Evolutionary conservation across 257 asterid genomes (phyloP), one percentile per base, ranked within the genome.

Genomic region (Solanum habrochaites): DNA sequence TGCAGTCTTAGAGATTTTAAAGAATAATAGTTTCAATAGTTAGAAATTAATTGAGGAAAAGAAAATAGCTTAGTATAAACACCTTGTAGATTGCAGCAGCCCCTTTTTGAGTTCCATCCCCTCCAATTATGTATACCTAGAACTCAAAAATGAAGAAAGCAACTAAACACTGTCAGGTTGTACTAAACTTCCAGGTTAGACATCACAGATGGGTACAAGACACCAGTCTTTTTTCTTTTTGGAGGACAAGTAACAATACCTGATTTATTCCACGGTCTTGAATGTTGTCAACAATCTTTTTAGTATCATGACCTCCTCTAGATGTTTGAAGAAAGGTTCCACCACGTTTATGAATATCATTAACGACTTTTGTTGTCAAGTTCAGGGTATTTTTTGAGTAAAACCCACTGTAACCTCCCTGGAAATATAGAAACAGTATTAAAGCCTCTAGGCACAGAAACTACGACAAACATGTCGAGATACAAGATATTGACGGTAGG

Each of bases 21-120:
- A 47, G 42, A 56, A 86, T n/a, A 37, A 39, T 39, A 80, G 83
- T 82, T 80, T 52, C 83, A 85, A 67, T 25, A 40, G 74, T 25
- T 20, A 32, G 88, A 88, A 91, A 85, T 21, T 47, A 42, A 86
- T 29, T 13, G 35, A 52, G 85, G 42, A 43, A 29, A 29, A 66
- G 87, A 82, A 88, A 23, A 58, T 47, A 84, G 35, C 40, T 35
- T 69, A 75, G 4, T 60, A 72, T 31, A 86, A 87, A 66, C 88
- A 96, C 99, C 98, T 94, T 89, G 86, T 89, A 95, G 86, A 96
- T 96, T 87, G 97, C 98, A 86, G 97, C 96, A 60, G 94, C 98
- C 12, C 99, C 99, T 91, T 94, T 97, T 82, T 95, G 99, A 84
- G 99, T 97, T 83, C 99, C 98, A 93, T 97, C 99, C 39, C 99